Percentiles rank a stretch among this genome's conserved stretches.
Conservation (phyloP, 495 filamentous ascomycete species). For the Parathielavia appendiculata region DNA sequence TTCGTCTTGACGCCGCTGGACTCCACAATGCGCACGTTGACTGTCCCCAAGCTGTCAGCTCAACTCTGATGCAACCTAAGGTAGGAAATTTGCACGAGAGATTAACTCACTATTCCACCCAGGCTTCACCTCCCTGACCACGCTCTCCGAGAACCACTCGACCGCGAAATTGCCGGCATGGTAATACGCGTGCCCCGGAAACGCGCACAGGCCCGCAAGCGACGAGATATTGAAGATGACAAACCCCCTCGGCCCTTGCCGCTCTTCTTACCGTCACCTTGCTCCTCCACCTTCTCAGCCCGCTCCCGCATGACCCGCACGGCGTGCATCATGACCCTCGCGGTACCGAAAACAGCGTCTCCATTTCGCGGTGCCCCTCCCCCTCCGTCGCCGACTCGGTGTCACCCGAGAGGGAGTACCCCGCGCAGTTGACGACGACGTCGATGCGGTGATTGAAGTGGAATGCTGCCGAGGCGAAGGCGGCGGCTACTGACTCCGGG, state of each 20-base stretch:
- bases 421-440: constrained; percentile 53
- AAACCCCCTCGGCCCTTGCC: constrained; percentile 38
- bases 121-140: constrained; percentile 46
- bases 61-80: background rate
- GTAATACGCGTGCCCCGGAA: constrained; percentile 48
- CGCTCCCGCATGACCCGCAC: constrained; percentile 45
- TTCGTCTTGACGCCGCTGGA: constrained; percentile 49
- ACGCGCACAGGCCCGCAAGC: constrained; percentile 45
- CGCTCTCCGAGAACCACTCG: constrained; percentile 52
- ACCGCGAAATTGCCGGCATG: constrained; percentile 54
- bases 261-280: too few species aligned
- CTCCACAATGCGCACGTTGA: constrained; percentile 48
- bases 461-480: constrained; percentile 33
- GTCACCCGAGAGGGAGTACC: constrained; percentile 45
- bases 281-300: background rate
- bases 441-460: constrained; percentile 43
- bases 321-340: constrained; percentile 39
- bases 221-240: constrained; percentile 51
- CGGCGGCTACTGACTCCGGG: constrained; percentile 35
- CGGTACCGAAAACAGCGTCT: constrained; percentile 54
- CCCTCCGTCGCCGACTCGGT: constrained; percentile 42
- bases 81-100: background rate
- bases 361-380: constrained; percentile 41
- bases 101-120: constrained; percentile 40
- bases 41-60: too few species aligned